phyloP scores from a whole-genome alignment of 2,329 filamentous ascomycete species.

The Penicillium fuscoglaucum region DNA sequence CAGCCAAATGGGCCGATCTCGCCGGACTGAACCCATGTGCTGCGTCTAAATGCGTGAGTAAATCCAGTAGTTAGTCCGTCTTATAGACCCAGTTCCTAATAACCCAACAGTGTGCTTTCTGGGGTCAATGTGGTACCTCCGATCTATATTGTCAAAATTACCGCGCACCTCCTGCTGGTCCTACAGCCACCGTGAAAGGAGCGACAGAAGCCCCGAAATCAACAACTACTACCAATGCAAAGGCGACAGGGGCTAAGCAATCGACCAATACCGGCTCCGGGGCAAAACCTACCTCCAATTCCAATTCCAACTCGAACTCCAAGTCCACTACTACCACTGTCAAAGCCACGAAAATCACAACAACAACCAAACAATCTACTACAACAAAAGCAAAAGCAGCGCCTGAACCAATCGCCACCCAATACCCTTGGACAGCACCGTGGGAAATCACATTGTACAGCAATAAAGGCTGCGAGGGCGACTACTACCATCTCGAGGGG shows the following conservation, averaged over 20 bases:
- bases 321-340: neutral
- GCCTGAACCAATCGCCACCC: neutral
- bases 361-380: neutral
- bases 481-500: constrained; percentile 4
- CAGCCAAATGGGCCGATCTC: neutral
- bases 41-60: neutral
- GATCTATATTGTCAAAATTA: neutral
- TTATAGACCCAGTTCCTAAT: neutral
- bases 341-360: neutral
- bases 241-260: neutral
- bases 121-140: neutral
- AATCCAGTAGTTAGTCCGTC: too few relatives aligned
- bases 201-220: neutral
- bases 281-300: neutral
- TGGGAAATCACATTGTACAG: constrained; percentile 5
- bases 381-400: neutral
- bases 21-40: constrained; percentile 1
- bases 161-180: neutral
- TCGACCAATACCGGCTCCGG: neutral
- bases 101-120: neutral
- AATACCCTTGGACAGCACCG: neutral
- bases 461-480: neutral
- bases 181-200: constrained; percentile 1
- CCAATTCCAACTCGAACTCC: too few relatives aligned
- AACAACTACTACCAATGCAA: neutral